phyloP scores from a whole-genome alignment of 2,329 filamentous ascomycete genomes.

The Colletotrichum somersetense region DNA sequence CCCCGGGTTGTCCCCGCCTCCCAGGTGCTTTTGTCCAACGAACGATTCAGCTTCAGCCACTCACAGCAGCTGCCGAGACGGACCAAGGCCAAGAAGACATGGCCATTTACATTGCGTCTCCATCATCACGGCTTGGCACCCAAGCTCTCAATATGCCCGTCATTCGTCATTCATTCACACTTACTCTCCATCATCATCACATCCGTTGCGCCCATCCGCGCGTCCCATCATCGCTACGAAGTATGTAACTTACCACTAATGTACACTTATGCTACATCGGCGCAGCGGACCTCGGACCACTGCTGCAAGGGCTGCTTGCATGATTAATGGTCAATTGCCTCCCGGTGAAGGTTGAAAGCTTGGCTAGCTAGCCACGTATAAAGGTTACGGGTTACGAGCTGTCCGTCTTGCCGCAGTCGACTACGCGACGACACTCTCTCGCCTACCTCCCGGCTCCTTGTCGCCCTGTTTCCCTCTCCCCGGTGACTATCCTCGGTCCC shows the following conservation, averaged over 20 bases:
- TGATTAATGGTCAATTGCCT: not conserved
- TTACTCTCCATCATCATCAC: not conserved
- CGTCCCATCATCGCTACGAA: not conserved
- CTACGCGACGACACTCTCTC: too few relatives aligned
- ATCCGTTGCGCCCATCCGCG: not conserved
- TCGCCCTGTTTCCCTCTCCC: not conserved
- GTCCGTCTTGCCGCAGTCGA: not conserved
- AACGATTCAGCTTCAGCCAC: slow-evolving; percentile 10
- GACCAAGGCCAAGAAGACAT: not conserved
- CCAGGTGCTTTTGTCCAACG: slow-evolving; percentile 2
- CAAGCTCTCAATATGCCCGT: not conserved
- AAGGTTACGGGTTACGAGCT: not conserved
- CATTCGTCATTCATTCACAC: not conserved
- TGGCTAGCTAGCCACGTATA: not conserved
- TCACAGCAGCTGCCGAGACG: slow-evolving; percentile 17
- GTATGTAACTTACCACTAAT: not conserved
- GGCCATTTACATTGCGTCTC: not conserved
- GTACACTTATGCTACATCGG: not conserved
- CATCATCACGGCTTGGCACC: slow-evolving; percentile 10
- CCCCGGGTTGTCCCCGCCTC: not conserved
- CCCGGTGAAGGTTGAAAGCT: not conserved
- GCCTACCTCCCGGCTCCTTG: not conserved
- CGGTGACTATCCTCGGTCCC: not conserved
- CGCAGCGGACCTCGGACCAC: slow-evolving; percentile 8
- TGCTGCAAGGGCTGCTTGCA: not conserved